These are phyloP conservation scores for Cynara cardunculus DNA, from an alignment of 129 eudicot species.

Conservation along the genomic window DNA sequence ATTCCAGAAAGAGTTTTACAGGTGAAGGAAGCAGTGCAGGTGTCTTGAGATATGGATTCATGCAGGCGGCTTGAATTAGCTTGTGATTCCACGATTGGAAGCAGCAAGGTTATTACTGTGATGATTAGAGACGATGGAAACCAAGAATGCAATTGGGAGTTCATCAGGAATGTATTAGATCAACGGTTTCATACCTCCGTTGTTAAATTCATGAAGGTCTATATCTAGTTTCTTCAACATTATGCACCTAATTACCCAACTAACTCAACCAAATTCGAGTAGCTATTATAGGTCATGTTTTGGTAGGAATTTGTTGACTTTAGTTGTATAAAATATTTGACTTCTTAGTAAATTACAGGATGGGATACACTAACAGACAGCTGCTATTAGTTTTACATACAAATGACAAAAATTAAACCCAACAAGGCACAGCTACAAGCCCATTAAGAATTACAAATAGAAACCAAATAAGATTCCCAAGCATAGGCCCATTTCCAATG, in stretches of 20 bases:
- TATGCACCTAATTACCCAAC: slow-evolving; percentile 30
- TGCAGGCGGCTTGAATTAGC: slow-evolving; percentile 28
- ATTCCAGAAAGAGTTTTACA: slow-evolving; percentile 47
- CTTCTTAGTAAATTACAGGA: not conserved
- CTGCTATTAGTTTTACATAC: not conserved
- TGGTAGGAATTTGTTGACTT: slow-evolving; percentile 11
- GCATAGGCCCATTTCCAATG: slow-evolving; percentile 4
- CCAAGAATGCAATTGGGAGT: slow-evolving; percentile 17
- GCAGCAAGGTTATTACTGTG: slow-evolving; percentile 12
- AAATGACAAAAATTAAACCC: not conserved
- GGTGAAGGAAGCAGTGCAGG: slow-evolving; percentile 36
- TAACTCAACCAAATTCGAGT: slow-evolving; percentile 15
- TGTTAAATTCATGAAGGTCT: slow-evolving; percentile 9
- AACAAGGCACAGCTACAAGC: not conserved
- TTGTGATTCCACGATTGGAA: slow-evolving; percentile 8
- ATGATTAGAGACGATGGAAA: slow-evolving; percentile 10
- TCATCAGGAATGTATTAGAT: slow-evolving; percentile 32
- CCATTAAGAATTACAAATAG: slow-evolving; percentile 1
- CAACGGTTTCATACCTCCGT: not conserved
- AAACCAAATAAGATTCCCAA: not conserved
- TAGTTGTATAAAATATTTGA: slow-evolving; percentile 4
- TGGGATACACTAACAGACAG: no score
- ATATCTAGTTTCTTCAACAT: slow-evolving; percentile 13
- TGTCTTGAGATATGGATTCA: slow-evolving; percentile 10
- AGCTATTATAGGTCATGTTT: slow-evolving; percentile 25